These are phyloP conservation scores for Penicillium sp. DNA, from an alignment of 2,329 filamentous ascomycete species.

Conservation along the genomic window DNA sequence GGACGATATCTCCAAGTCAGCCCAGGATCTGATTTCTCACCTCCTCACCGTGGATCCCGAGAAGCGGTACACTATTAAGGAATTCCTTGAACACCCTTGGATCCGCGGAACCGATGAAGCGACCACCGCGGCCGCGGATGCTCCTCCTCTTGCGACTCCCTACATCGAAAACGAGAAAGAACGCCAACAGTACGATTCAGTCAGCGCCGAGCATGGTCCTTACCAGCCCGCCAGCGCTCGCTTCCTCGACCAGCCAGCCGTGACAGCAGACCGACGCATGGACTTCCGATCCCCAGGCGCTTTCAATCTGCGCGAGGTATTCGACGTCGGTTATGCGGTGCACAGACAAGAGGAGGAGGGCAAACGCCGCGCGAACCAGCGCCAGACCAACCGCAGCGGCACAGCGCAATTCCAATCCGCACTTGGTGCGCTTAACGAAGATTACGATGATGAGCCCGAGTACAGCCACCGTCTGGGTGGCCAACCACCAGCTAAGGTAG, in stretches of 20 bases:
- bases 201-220: conserved; percentile 38
- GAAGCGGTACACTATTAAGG: conserved; percentile 87
- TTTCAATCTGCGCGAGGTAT: conserved; percentile 93
- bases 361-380: conserved; percentile 83
- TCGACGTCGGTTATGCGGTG: conserved; percentile 97
- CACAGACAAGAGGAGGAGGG: conserved; percentile 95
- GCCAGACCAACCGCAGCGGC: conserved; percentile 66
- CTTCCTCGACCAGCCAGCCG: conserved; percentile 58
- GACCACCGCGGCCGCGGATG: conserved; percentile 67
- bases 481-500: conserved; percentile 64
- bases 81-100: conserved; percentile 96
- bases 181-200: conserved; percentile 58
- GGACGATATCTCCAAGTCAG: conserved; percentile 95
- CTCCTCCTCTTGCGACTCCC: conserved; percentile 71
- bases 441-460: conserved; percentile 62
- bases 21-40: conserved; percentile 91
- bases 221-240: conserved; percentile 54
- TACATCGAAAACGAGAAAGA: conserved; percentile 56
- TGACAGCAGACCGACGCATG: conserved; percentile 65
- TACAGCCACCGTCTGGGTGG: conserved; percentile 53
- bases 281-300: conserved; percentile 96
- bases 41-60: conserved; percentile 92
- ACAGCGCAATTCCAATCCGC: conserved; percentile 63
- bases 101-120: conserved; percentile 71
- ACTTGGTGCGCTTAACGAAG: conserved; percentile 66